A percentile compares a stretch with the other conserved stretches of the same genome.
phyloP scores from a whole-genome alignment of 768 basidiomycete genomes.

The Tephrocybe rancida region DNA sequence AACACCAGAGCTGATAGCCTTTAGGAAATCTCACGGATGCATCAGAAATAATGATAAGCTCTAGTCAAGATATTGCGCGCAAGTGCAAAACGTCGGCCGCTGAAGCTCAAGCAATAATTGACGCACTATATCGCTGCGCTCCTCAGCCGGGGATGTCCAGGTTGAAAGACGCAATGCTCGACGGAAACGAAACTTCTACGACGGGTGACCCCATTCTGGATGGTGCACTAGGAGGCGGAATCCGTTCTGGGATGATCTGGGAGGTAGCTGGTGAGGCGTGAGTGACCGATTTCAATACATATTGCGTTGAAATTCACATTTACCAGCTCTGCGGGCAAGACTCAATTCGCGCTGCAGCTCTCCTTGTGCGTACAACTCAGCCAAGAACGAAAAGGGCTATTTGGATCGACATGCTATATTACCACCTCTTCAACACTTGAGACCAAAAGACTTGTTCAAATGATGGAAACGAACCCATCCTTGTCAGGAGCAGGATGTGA shows the following conservation, averaged over 20 bases:
- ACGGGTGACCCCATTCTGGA: conserved; percentile 80
- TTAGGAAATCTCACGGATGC: conserved; percentile 52
- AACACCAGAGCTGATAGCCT: background rate
- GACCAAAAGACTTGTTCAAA: conserved; percentile 68
- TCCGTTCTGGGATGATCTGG: conserved; percentile 80
- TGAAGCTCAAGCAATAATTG: conserved; percentile 53
- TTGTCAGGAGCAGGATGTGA: conserved; percentile 45
- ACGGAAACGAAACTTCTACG: conserved; percentile 54
- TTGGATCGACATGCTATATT: conserved; percentile 75
- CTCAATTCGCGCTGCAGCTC: conserved; percentile 86
- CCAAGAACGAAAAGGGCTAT: conserved; percentile 51
- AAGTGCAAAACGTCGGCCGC: conserved; percentile 53
- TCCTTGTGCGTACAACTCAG: conserved; percentile 80
- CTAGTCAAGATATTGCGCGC: conserved; percentile 54
- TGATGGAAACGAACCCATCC: conserved; percentile 52
- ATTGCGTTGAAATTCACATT: background rate
- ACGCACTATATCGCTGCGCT: conserved; percentile 45
- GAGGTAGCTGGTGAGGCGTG: conserved; percentile 92
- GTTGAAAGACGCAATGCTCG: conserved; percentile 40
- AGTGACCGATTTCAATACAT: conserved; percentile 8
- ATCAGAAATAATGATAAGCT: conserved; percentile 51
- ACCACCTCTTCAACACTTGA: conserved; percentile 73
- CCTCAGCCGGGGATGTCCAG: conserved; percentile 37
- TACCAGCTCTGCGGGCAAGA: conserved; percentile 89
- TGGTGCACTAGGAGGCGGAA: conserved; percentile 72